phyloP scores from a whole-genome alignment of 1,139 yeast species.

The Arxiozyma slooffiae region DNA sequence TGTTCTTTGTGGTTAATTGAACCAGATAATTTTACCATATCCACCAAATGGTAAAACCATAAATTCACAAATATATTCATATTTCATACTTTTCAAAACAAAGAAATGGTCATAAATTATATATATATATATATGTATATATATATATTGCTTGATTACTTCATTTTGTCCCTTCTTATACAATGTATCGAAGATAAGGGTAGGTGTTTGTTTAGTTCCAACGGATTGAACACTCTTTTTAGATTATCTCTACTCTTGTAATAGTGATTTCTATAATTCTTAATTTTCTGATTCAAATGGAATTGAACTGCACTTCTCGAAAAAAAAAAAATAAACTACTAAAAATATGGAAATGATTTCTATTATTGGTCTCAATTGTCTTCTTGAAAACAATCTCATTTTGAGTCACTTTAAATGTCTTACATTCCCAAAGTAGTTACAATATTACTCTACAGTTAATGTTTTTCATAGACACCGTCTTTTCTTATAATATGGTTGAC shows the following conservation, averaged over 20 bases:
- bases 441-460: too few relatives aligned
- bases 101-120: slow-evolving; percentile 24
- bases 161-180: slow-evolving; percentile 11
- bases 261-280: slow-evolving; percentile 23
- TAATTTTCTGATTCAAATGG: slow-evolving; percentile 25
- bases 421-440: background rate
- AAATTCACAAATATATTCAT: slow-evolving; percentile 21
- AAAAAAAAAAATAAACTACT: slow-evolving; percentile 9
- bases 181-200: slow-evolving; percentile 20
- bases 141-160: slow-evolving; percentile 7
- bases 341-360: slow-evolving; percentile 7
- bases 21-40: slow-evolving; percentile 26
- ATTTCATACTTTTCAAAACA: slow-evolving; percentile 21
- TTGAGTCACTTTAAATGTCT: background rate
- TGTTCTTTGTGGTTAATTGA: slow-evolving; percentile 20
- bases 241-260: slow-evolving; percentile 21
- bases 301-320: slow-evolving; percentile 21
- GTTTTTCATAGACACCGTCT: too few relatives aligned
- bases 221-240: slow-evolving; percentile 22
- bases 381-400: slow-evolving; percentile 18
- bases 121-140: slow-evolving; percentile 18
- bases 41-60: slow-evolving; percentile 26
- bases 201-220: slow-evolving; percentile 29
- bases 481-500: too few relatives aligned
- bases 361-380: slow-evolving; percentile 16